Evolutionary conservation across 371 early-diverging fungal genomes (phyloP).

Genomic region (Saksenaea oblongispora): DNA sequence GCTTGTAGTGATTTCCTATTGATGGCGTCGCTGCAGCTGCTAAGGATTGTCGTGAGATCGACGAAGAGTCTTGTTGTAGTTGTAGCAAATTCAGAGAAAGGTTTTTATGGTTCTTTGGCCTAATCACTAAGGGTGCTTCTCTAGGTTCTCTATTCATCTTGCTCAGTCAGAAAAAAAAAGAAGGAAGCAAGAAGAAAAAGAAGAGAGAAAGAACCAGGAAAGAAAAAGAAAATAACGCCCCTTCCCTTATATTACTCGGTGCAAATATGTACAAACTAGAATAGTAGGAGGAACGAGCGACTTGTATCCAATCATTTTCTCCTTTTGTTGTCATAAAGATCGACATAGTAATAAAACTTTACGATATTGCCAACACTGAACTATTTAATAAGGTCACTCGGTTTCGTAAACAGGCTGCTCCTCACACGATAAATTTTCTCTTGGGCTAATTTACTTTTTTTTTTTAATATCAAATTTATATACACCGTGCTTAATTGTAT

Average conservation of each 20-base stretch:
- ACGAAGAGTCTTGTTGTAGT: not conserved
- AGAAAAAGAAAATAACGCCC: not conserved
- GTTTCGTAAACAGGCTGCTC: no score
- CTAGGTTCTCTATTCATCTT: not conserved
- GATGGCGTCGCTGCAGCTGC: not conserved
- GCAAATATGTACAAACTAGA: not conserved
- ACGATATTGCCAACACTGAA: not conserved
- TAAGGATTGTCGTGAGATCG: not conserved
- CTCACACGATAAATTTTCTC: no score
- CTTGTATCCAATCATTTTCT: not conserved
- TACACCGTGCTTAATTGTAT: no score
- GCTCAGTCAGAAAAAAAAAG: not conserved
- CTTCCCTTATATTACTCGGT: not conserved
- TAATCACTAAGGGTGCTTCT: not conserved
- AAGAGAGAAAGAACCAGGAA: not conserved
- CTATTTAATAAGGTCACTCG: not conserved
- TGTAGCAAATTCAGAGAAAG: constrained; percentile 15
- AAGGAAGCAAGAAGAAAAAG: not conserved
- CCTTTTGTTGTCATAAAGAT: constrained; percentile 4
- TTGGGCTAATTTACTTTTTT: no score
- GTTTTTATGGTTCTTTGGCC: constrained; percentile 16
- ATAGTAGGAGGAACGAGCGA: not conserved
- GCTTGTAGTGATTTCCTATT: constrained; percentile 11
- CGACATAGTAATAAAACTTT: not conserved
- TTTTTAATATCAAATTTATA: no score